Evolutionary conservation across 2,329 filamentous ascomycete genomes (phyloP).

Genomic region (Emericellopsis atlantica): DNA sequence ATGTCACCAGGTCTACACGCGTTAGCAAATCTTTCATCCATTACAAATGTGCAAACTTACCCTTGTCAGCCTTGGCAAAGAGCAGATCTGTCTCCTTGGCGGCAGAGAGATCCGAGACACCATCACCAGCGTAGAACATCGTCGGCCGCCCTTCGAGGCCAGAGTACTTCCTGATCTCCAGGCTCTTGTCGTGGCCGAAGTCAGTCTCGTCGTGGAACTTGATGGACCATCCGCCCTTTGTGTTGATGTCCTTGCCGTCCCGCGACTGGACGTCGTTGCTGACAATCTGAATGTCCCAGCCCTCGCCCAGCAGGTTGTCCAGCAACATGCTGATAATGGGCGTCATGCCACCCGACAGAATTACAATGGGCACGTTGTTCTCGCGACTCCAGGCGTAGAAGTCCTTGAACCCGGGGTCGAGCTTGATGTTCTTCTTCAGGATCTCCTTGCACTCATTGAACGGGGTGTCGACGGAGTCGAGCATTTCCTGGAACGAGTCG

Average conservation of each 20-base stretch:
- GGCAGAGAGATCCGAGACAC: slow-evolving; percentile 83
- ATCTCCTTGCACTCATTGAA: slow-evolving; percentile 72
- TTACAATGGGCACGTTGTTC: slow-evolving; percentile 83
- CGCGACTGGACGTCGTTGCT: slow-evolving; percentile 65
- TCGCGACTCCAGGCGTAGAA: slow-evolving; percentile 75
- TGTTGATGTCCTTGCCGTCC: slow-evolving; percentile 59
- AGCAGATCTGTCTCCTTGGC: slow-evolving; percentile 86
- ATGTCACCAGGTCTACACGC: slow-evolving; percentile 63
- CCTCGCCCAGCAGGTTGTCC: slow-evolving; percentile 63
- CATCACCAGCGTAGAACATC: slow-evolving; percentile 91
- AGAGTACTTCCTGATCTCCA: slow-evolving; percentile 81
- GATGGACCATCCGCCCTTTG: slow-evolving; percentile 78
- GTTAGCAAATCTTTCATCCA: slow-evolving; percentile 1
- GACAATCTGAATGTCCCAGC: slow-evolving; percentile 77
- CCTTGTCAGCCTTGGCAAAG: slow-evolving; percentile 84
- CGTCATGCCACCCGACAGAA: slow-evolving; percentile 85
- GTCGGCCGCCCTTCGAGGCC: slow-evolving; percentile 63
- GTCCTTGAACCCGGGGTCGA: slow-evolving; percentile 78
- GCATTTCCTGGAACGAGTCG: slow-evolving; percentile 83
- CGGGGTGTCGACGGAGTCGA: slow-evolving; percentile 71
- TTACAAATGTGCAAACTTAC: slow-evolving; percentile 29
- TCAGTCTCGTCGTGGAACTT: slow-evolving; percentile 33
- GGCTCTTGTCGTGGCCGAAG: slow-evolving; percentile 94
- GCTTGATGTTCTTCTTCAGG: slow-evolving; percentile 68
- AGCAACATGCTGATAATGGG: slow-evolving; percentile 81